Evolutionary conservation across 2,329 filamentous ascomycete species (phyloP), one percentile per base, ranked within the genome.

Genomic region (Tolypocladium sp.): DNA sequence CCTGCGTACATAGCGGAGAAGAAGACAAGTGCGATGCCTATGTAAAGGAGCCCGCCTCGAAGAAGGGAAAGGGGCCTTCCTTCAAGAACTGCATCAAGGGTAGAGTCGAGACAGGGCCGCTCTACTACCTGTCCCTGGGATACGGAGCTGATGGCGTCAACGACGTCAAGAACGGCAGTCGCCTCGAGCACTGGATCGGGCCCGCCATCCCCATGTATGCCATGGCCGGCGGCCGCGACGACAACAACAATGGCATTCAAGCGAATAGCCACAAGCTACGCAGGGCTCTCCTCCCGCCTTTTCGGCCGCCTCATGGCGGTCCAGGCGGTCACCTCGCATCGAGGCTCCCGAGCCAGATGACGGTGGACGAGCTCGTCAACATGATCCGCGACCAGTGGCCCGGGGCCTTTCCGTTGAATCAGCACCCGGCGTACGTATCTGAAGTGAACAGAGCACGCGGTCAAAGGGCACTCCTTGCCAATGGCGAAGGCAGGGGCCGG

Each of bases 61-160:
- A 49, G 22, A 17, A 5, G 13, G 7, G 30, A 55, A 0, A 2
- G 5, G 2, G 59, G 44, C 6, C 59, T 7, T 33, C 59, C 12
- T 58, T 60, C 35, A 56, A 41, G 15, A 62, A 64, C 62, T 64
- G 61, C 56, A 56, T 67, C 58, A 60, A 61, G 3, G 60, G 63
- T 0, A 57, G 64, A 6, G 33, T 67, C 15, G 2, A 59, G 1
- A 56, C 61, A 3, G 65, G 69, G 3, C 63, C 69, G 0, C 53
- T 72, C 30, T 77, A 76, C 58, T 77, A 76, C 57, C 67, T 69
- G 30, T 67, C 63, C 2, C 35, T 67, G 20, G 69, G 71, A 0
- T 72, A 69, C 52, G 70, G 71, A 0, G 61, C 67, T 9, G 40
- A 25, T 1, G 72, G 70, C 10, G 67, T 72, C 13, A 35, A 70